Evolutionary conservation across 805 yeast species (phyloP).

Genomic region (Spathaspora arborariae): DNA sequence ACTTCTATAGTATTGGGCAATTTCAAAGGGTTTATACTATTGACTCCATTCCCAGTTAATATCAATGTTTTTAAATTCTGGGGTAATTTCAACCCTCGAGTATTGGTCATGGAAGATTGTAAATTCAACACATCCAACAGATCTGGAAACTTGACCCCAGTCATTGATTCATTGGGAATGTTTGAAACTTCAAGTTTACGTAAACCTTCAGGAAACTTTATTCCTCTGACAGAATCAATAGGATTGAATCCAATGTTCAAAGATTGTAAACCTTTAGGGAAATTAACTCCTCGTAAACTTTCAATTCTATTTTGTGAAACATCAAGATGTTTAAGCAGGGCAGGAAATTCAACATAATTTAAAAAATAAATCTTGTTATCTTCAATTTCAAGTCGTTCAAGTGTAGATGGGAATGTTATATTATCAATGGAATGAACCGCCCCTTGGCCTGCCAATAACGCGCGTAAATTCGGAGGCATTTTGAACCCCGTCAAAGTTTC

Average conservation of each 20-base stretch:
- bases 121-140: conserved; percentile 31
- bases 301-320: conserved; percentile 39
- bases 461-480: conserved; percentile 29
- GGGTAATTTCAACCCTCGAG: conserved; percentile 41
- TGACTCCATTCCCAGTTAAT: conserved; percentile 38
- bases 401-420: conserved; percentile 29
- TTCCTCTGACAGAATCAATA: conserved; percentile 40
- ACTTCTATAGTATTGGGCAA: conserved; percentile 38
- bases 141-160: conserved; percentile 45
- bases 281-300: conserved; percentile 31
- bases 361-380: conserved; percentile 38
- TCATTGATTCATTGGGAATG: conserved; percentile 44
- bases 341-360: conserved; percentile 37
- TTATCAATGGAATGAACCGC: conserved; percentile 33
- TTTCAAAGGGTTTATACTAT: conserved; percentile 42
- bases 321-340: conserved; percentile 25
- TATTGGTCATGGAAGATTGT: conserved; percentile 43
- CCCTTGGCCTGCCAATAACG: conserved; percentile 31
- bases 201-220: conserved; percentile 35
- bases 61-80: conserved; percentile 26
- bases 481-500: conserved; percentile 38
- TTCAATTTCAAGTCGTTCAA: conserved; percentile 29
- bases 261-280: conserved; percentile 28
- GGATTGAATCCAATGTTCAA: conserved; percentile 37
- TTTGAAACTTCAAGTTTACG: conserved; percentile 37